Conservation (phyloP, 352 stramenopile species). For the Phytophthora palmivora region DNA sequence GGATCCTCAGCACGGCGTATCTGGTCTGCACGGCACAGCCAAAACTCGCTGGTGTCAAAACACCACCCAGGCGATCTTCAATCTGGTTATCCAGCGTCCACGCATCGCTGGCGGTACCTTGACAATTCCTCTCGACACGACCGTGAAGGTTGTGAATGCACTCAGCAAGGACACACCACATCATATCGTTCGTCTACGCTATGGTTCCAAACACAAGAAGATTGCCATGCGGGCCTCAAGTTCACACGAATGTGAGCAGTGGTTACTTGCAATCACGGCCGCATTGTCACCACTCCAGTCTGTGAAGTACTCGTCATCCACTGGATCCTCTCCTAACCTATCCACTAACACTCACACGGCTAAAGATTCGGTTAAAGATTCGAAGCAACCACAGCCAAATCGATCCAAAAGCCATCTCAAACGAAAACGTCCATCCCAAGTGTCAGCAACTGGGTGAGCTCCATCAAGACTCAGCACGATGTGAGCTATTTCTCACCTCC, state of each 20-base stretch:
- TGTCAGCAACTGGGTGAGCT: background rate
- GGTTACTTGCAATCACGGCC: slow-evolving; percentile 15
- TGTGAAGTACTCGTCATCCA: background rate
- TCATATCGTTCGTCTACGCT: slow-evolving; percentile 27
- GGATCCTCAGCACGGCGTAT: slow-evolving; percentile 31
- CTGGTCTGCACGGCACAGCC: slow-evolving; percentile 11
- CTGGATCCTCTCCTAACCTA: no score
- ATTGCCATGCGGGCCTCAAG: slow-evolving; percentile 24
- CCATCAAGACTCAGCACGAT: background rate
- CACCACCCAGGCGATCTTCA: slow-evolving; percentile 4
- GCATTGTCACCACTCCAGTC: background rate
- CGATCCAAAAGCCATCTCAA: background rate
- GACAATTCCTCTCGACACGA: slow-evolving; percentile 31
- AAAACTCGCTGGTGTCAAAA: background rate
- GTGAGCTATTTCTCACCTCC: background rate
- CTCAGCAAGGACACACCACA: slow-evolving; percentile 7
- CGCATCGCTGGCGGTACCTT: slow-evolving; percentile 27
- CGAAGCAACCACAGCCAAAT: background rate
- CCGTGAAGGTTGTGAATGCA: slow-evolving; percentile 10
- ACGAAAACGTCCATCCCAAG: background rate
- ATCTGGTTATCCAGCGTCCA: slow-evolving; percentile 31
- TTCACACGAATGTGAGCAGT: slow-evolving; percentile 11
- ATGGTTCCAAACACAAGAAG: slow-evolving; percentile 12
- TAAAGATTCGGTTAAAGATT: no score
- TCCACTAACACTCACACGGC: no score